Evolutionary conservation across 345 rosid species (phyloP).

Genomic region (Geranium rotundifolium): DNA sequence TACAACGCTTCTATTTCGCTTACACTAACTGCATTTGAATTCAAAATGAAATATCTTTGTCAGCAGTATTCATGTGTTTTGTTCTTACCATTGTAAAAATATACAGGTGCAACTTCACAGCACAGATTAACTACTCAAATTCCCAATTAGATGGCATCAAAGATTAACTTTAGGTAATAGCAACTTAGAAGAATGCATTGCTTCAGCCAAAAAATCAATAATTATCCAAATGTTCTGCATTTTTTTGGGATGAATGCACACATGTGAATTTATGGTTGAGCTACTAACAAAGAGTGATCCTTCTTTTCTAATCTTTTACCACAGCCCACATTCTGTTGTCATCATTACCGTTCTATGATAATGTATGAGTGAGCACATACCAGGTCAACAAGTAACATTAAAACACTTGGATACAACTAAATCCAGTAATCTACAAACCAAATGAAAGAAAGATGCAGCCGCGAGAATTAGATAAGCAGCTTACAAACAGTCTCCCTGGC

Average conservation of each 20-base stretch:
- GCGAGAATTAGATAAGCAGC: constrained; percentile 13
- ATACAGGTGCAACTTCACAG: background rate
- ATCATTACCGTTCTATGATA: background rate
- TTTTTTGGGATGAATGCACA: background rate
- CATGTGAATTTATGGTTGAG: background rate
- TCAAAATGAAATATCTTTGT: background rate
- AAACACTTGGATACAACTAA: background rate
- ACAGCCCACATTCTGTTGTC: background rate
- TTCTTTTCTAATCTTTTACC: background rate
- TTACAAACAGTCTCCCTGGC: too few relatives aligned
- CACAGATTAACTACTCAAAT: background rate
- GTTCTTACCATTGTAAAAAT: background rate
- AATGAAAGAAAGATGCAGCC: background rate
- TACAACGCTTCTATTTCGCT: constrained; percentile 91
- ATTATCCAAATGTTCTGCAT: background rate
- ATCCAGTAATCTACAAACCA: background rate
- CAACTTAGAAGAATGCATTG: background rate
- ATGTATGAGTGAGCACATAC: background rate
- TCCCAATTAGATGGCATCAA: background rate
- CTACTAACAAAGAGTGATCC: background rate
- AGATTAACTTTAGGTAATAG: background rate
- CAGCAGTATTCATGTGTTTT: background rate
- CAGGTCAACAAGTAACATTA: background rate
- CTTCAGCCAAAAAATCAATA: background rate
- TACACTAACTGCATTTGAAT: constrained; percentile 56